Percentiles rank a stretch among this genome's conserved stretches.
phyloP scores from a whole-genome alignment of 2,329 filamentous ascomycete genomes.

The Cylindrodendrum hubeiense region DNA sequence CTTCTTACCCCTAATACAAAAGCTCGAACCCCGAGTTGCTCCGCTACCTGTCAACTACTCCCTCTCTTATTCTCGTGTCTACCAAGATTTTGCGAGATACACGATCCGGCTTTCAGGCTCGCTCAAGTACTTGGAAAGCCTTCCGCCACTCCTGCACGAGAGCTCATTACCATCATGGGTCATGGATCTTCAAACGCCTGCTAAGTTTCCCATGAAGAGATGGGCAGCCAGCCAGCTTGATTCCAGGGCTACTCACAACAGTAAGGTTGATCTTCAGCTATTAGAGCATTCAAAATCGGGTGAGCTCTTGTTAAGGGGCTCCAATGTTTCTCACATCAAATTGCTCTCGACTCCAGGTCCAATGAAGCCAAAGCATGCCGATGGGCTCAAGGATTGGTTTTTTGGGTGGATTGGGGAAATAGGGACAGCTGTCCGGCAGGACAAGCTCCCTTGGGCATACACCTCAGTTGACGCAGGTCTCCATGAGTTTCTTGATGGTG shows the following conservation, averaged over 20 bases:
- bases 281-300: constrained; percentile 11
- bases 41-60: constrained; percentile 28
- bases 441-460: constrained; percentile 24
- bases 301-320: constrained; percentile 19
- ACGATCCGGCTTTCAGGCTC: constrained; percentile 24
- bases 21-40: constrained; percentile 20
- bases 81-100: constrained; percentile 28
- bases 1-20: constrained; percentile 30
- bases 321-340: constrained; percentile 17
- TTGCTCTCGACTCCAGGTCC: constrained; percentile 18
- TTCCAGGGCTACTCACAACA: constrained; percentile 18
- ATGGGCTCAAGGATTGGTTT: constrained; percentile 25
- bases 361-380: constrained; percentile 9
- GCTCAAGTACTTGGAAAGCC: constrained; percentile 29
- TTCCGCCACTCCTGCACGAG: constrained; percentile 15
- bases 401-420: constrained; percentile 18
- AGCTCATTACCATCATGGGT: constrained; percentile 30
- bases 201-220: constrained; percentile 28
- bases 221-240: constrained; percentile 29
- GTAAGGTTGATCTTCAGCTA: constrained; percentile 25
- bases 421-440: constrained; percentile 16
- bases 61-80: constrained; percentile 21
- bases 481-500: constrained; percentile 26
- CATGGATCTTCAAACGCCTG: constrained; percentile 30
- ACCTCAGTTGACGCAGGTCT: constrained; percentile 15